Evolutionary conservation across 129 eudicot species (phyloP), one percentile per base, ranked within the genome.

Genomic region (Chrysanthemum seticuspe): DNA sequence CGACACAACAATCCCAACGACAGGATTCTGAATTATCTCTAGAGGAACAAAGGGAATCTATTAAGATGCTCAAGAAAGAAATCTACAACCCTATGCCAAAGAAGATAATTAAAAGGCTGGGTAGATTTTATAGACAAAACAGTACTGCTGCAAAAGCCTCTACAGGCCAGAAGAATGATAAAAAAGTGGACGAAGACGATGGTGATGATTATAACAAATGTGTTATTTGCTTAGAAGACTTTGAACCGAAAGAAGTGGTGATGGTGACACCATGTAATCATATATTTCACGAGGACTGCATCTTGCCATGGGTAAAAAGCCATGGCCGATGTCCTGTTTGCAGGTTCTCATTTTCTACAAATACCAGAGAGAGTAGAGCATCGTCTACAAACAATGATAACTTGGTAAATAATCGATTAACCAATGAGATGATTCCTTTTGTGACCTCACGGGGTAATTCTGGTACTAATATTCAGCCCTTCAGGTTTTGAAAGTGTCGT

Each of bases 271-370:
- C 97, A 0, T 92, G 97, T 70, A 71, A 68, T 50, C 97, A 92
- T 79, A 85, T 85, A 91, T 92, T 89, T 62, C 96, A 92, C 9
- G 97, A 87, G 67, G 89, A 87, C 0, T 89, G 97, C 75, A 92
- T 92, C 57, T 77, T 89, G 15, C 97, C 97, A 0, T 92, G 97
- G 97, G 89, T 92, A 21, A 87, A 83, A 82, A 83, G 85, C 83
- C 72, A 79, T 8, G 89, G 89, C 3, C 73, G 68, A 59, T 92
- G 97, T 74, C 97, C 97, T 0, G 89, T 92, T 62, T 92, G 97
- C 2, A 77, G 97, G 71, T 85, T 60, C 55, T 81, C 76, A 1
- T 76, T 88, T 27, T 56, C 23, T 47, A 75, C 74, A 58, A 60
- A 56, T 45, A 36, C 40, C 10, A 31, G 52, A 19, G 58, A 55